Percentiles rank a stretch among this genome's conserved stretches.
phyloP scores from a whole-genome alignment of 495 filamentous ascomycete genomes.

The Aspergillus campestris region DNA sequence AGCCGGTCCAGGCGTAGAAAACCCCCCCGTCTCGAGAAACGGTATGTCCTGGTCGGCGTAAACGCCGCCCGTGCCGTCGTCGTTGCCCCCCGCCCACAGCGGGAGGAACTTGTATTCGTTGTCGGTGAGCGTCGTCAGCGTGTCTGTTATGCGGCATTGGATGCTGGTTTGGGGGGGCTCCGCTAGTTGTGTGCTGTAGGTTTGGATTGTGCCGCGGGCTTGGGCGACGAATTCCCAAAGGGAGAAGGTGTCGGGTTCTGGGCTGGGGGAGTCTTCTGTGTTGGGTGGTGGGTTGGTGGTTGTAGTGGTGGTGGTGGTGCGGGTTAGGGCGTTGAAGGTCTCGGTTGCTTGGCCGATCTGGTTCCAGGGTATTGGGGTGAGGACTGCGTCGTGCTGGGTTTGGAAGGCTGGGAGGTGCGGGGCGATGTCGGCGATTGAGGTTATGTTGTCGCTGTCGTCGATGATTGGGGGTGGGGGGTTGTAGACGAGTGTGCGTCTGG shows the following conservation, averaged over 20 bases:
- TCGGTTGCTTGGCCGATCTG: too few relatives aligned
- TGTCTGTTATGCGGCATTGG: slow-evolving; percentile 24
- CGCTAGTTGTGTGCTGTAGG: slow-evolving; percentile 13
- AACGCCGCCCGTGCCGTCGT: slow-evolving; percentile 47
- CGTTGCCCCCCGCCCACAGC: slow-evolving; percentile 47
- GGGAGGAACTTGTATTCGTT: slow-evolving; percentile 46
- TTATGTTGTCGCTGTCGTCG: too few relatives aligned
- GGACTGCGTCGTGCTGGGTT: slow-evolving; percentile 1
- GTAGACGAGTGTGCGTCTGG: too few relatives aligned
- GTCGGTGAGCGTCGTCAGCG: slow-evolving; percentile 38
- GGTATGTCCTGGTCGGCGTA: slow-evolving; percentile 36
- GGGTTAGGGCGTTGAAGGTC: background rate
- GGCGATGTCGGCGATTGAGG: slow-evolving; percentile 1
- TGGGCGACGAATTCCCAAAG: slow-evolving; percentile 4
- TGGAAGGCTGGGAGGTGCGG: slow-evolving; percentile 1
- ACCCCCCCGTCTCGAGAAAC: slow-evolving; percentile 27
- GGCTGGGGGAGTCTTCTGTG: too few relatives aligned
- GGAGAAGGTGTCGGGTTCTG: background rate
- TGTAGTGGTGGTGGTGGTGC: background rate
- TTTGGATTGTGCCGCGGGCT: slow-evolving; percentile 9
- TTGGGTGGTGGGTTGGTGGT: too few relatives aligned
- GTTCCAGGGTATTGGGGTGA: background rate
- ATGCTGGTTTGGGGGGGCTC: slow-evolving; percentile 5
- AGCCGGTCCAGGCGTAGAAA: slow-evolving; percentile 33
- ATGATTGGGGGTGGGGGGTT: too few relatives aligned